Evolutionary conservation across 345 rosid species (phyloP), one percentile per base, ranked within the genome.

Genomic region (Eucalyptus globulus): DNA sequence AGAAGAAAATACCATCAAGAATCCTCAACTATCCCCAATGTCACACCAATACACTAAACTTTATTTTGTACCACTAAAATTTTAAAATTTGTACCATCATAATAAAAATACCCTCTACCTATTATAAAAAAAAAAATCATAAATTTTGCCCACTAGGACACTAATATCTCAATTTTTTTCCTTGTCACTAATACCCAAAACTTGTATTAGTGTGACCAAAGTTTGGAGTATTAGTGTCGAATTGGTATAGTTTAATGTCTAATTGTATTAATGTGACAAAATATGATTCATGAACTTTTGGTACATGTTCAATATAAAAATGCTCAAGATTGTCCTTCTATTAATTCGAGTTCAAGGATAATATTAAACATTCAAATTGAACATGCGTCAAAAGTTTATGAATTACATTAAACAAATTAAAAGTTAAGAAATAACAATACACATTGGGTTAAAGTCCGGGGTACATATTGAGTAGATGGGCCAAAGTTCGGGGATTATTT

Each of bases 361-460:
- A 53, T 8, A 53, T 53, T 21, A 53, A 53, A 53, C 1, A 53
- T 53, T 53, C 10, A 53, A 53, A 53, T 19, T 53, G 58, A 53
- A 53, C 2, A 21, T 0, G 0, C 9, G 2, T 21, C 11, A 8
- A 53, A 53, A 53, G 1, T 53, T 53, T 53, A 21, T 51, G 22
- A 3, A 17, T 17, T 17, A 8, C 1, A 51, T 51, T 51, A 51
- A 51, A 51, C 11, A 53, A 53, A 53, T 53, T 53, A 21, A 53
- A 53, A 53, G 2, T 53, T 4, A 0, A 21, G 11, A 0, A 53
- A 21, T 53, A 21, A 21, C 26, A 53, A 53, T 21, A 21, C 58
- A 53, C 1, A 21, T 21, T 8, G 0, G 26, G 58, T 53, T 19
- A 29, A 29, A 29, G 72, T 29, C 29, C 0, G 1, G 1, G 1